These are phyloP conservation scores for Trichoderma sp. DNA, from an alignment of 2,329 filamentous ascomycete genomes.

Conservation along the genomic window DNA sequence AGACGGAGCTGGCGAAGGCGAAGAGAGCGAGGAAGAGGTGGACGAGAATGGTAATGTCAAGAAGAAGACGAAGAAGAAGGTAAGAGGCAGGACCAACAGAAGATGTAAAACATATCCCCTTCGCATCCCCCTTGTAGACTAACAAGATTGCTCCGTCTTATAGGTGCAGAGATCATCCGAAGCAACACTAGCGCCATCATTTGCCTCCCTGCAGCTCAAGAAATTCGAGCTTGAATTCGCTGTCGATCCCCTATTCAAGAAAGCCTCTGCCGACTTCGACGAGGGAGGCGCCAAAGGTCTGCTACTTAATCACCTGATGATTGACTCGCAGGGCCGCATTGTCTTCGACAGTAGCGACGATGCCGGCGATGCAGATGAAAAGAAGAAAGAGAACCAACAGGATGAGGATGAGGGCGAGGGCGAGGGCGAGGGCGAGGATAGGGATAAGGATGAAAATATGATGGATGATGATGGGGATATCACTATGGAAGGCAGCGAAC, in stretches of 20 bases:
- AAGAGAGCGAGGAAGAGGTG: slow-evolving; percentile 60
- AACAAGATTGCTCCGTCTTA: background rate
- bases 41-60: slow-evolving; percentile 58
- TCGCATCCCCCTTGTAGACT: background rate
- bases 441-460: slow-evolving; percentile 42
- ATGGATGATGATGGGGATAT: slow-evolving; percentile 44
- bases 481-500: slow-evolving; percentile 34
- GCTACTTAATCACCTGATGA: slow-evolving; percentile 92
- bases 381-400: slow-evolving; percentile 38
- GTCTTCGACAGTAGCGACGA: slow-evolving; percentile 99
- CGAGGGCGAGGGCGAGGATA: slow-evolving; percentile 24
- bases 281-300: slow-evolving; percentile 96
- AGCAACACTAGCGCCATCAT: slow-evolving; percentile 86
- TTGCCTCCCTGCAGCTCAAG: slow-evolving; percentile 85
- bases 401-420: slow-evolving; percentile 38
- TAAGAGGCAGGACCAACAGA: slow-evolving; percentile 31
- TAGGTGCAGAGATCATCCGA: slow-evolving; percentile 76
- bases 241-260: slow-evolving; percentile 98
- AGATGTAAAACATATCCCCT: background rate
- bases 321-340: slow-evolving; percentile 86
- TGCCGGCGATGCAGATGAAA: slow-evolving; percentile 47
- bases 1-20: slow-evolving; percentile 66
- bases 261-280: slow-evolving; percentile 96
- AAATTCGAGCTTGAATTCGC: slow-evolving; percentile 97
- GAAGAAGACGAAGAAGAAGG: slow-evolving; percentile 73